A percentile compares a stretch with the other conserved stretches of the same genome.
Evolutionary conservation across 2,329 filamentous ascomycete species (phyloP).

Genomic region (Aspergillus quadricinctus): DNA sequence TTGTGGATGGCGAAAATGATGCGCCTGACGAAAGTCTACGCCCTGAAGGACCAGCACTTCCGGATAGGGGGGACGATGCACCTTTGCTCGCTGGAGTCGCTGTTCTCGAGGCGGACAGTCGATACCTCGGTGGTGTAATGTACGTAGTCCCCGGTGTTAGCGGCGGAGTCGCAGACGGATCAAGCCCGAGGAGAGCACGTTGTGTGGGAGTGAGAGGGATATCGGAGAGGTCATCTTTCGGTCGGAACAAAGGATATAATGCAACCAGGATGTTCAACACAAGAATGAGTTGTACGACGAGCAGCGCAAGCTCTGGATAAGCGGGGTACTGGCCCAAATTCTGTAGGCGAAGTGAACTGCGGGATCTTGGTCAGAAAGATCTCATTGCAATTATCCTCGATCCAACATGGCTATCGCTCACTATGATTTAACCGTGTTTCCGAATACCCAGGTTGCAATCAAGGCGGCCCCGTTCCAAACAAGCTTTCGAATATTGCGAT

Average conservation of each 20-base stretch:
- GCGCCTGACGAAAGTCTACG: constrained; percentile 40
- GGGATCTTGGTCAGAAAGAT: constrained; percentile 11
- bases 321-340: constrained; percentile 31
- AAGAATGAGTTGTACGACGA: constrained; percentile 59
- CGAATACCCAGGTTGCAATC: constrained; percentile 45
- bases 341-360: constrained; percentile 34
- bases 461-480: constrained; percentile 62
- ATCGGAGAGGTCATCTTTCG: constrained; percentile 74
- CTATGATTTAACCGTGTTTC: constrained; percentile 36
- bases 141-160: constrained; percentile 66
- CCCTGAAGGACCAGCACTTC: constrained; percentile 31
- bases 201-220: constrained; percentile 89
- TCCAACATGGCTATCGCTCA: constrained; percentile 19
- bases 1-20: constrained; percentile 51
- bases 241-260: constrained; percentile 66
- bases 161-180: constrained; percentile 61
- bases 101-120: constrained; percentile 60
- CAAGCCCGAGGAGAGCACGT: constrained; percentile 76
- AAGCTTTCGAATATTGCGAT: constrained; percentile 68
- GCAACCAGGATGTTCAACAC: constrained; percentile 68
- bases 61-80: constrained; percentile 34
- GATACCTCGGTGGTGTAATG: constrained; percentile 82
- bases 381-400: constrained; percentile 9
- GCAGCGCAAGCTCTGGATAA: constrained; percentile 45
- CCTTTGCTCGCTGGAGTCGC: constrained; percentile 37